These are phyloP conservation scores for Xylaria telfairii DNA, from an alignment of 495 filamentous ascomycete species.

Conservation along the genomic window DNA sequence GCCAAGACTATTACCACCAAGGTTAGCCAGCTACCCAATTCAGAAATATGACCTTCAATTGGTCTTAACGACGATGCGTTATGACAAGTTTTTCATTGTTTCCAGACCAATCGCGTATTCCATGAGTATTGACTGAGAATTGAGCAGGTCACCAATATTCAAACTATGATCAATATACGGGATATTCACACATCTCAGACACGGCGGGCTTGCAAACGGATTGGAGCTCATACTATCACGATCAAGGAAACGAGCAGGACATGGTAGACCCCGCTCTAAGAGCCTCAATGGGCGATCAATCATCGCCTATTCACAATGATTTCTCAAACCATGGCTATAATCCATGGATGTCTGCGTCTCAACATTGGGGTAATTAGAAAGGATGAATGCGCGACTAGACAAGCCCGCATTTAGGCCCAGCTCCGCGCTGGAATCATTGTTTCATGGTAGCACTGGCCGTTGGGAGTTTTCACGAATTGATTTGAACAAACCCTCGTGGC, in stretches of 20 bases:
- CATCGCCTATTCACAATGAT: constrained; percentile 36
- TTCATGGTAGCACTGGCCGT: constrained; percentile 15
- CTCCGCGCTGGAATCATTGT: constrained; percentile 8
- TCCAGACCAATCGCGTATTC: not conserved
- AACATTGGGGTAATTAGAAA: constrained; percentile 41
- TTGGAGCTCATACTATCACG: constrained; percentile 36
- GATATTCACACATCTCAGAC: constrained; percentile 31
- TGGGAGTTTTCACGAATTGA: constrained; percentile 21
- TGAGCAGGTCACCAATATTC: constrained; percentile 37
- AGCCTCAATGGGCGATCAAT: constrained; percentile 37
- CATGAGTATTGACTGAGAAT: constrained; percentile 26
- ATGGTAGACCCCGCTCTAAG: constrained; percentile 40
- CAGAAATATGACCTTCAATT: not conserved
- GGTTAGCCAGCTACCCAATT: constrained; percentile 35
- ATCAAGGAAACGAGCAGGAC: constrained; percentile 33
- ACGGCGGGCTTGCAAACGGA: constrained; percentile 31
- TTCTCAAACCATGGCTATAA: constrained; percentile 35
- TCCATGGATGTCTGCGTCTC: constrained; percentile 38
- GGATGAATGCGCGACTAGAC: constrained; percentile 4
- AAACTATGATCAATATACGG: constrained; percentile 38
- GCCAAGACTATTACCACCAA: constrained; percentile 38
- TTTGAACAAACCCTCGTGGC: constrained; percentile 18
- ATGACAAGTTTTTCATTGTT: not conserved
- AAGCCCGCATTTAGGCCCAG: not conserved
- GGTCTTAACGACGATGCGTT: not conserved